These are phyloP conservation scores for Globisporangium ultimum DNA, from an alignment of 352 stramenopile genomes.

Conservation along the genomic window DNA sequence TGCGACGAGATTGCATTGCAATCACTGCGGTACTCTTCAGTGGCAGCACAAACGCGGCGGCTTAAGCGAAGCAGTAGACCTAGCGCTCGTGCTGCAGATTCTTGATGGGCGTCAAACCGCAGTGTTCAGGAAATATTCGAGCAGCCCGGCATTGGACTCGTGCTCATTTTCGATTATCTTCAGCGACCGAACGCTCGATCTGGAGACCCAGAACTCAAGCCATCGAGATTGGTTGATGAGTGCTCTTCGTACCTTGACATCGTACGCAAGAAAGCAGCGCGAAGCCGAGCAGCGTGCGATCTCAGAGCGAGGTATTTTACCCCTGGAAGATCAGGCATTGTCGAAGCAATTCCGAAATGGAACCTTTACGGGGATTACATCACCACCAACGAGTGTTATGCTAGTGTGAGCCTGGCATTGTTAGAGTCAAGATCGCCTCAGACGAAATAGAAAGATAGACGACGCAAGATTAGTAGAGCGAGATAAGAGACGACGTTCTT, in stretches of 20 bases:
- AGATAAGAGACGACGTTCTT: background rate
- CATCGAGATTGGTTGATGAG: conserved; percentile 84
- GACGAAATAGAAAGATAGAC: background rate
- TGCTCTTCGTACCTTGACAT: conserved; percentile 68
- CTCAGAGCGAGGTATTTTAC: conserved; percentile 47
- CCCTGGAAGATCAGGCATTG: conserved; percentile 25
- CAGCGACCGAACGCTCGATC: conserved; percentile 65
- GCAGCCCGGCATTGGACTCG: conserved; percentile 30
- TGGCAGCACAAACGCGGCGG: conserved; percentile 85
- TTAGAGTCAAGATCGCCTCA: background rate
- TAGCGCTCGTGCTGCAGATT: conserved; percentile 68
- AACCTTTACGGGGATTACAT: background rate
- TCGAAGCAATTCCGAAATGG: background rate
- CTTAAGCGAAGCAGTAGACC: conserved; percentile 65
- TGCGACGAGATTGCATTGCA: conserved; percentile 72
- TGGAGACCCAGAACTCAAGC: conserved; percentile 70
- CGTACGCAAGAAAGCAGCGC: conserved; percentile 69
- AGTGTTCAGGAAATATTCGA: conserved; percentile 77
- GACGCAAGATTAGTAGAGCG: background rate
- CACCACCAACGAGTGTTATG: background rate
- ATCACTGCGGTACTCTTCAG: conserved; percentile 75
- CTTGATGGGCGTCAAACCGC: conserved; percentile 63
- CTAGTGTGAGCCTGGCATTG: background rate
- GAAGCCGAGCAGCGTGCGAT: conserved; percentile 76
- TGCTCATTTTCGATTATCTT: conserved; percentile 81